Base-by-base conservation (phyloP, 331 rosid genomes). In the Dryas integrifolia region DNA sequence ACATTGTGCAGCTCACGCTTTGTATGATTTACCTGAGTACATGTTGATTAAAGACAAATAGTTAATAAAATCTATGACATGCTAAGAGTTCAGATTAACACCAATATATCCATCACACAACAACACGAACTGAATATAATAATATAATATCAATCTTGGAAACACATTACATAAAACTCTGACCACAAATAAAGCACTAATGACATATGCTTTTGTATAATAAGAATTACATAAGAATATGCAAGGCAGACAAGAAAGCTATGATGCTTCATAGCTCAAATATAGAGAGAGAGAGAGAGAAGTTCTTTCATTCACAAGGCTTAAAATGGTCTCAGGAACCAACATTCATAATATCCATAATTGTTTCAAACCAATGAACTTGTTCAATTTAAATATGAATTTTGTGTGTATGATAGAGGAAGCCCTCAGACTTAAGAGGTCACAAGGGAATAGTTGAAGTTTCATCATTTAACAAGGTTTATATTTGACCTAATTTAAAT, bases 1-100 rank as follows among this genome's bases (percentile, higher is more conserved):
- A 89, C 89, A 67, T 95, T 89, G 92, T 92, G 99, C 70, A 95
- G 83, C 63, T 88, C 88, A 65, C 99, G 88, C 81, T 87, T 95
- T 0, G 97, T 82, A 75, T 95, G 90, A 80, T 92, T 85, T 72
- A 95, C 99, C 99, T 95, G 82, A 78, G 77, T 67, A 77, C 7
- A 40, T 59, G 38, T 55, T 18, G 40, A 70, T 77, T 59, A 51
- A 5, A 72, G 4, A 55, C 43, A 72, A 57, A 63, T 6, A 48
- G 57, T 49, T 50, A 65, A 13, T 35, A 62, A 7, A 49, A 44
- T 6, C 14, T 26, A 75, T 39, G 24, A 40, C 50, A 56, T 63
- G 48, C 76, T 44, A 16, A 14, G 8, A 67, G 16, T 47, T 55
- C 43, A 30, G 15, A 62, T 30, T 35, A 63, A 24, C 30, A 15